Base-by-base conservation (phyloP, 139 green algal genomes). In the Coelastrella sp. region DNA sequence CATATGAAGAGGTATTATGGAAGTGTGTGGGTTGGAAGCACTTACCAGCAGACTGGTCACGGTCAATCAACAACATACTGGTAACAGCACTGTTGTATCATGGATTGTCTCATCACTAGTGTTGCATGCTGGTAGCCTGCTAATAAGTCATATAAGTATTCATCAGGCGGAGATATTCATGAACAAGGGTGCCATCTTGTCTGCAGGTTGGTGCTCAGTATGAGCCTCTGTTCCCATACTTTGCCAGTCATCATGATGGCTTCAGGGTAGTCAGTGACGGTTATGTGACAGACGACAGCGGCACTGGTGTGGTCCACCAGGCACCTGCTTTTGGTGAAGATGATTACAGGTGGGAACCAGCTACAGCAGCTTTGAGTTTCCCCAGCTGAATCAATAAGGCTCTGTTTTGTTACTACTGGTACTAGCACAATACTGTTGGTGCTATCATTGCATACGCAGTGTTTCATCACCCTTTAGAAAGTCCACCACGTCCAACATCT, bases 291-390 rank as follows among this genome's bases (percentile, higher is more conserved):
- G 94, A 96, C 68, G 98, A 99, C 93, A 97, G 92, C 83, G 98
- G 98, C 74, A 99, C 97, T 15, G 98, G 98, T 49, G 92, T 99
- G 0, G 98, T 99, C 74, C 98, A 99, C 94, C 96, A 95, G 93
- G 97, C 98, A 6, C 98, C 98, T 12, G 97, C 97, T 0, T 99
- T 99, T 94, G 98, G 98, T 73, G 98, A 99, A 94, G 98, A 99
- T 89, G 98, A 99, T 91, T 88, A 88, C 84, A 80, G 82, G 82
- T 61, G 14, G 60, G 63, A 14, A 3, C 1, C 63, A 14, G 63
- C 63, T 72, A 4, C 63, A 22, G 63, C 63, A 22, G 63, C 63
- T 72, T 14, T 17, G 5, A 7, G 1, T 7, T 72, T 1, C 12
- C 15, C 15, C 63, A 72, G 63, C 63, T 72, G 12, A 49, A 49